phyloP scores from a whole-genome alignment of 129 eudicot species.

The Daucus carota region DNA sequence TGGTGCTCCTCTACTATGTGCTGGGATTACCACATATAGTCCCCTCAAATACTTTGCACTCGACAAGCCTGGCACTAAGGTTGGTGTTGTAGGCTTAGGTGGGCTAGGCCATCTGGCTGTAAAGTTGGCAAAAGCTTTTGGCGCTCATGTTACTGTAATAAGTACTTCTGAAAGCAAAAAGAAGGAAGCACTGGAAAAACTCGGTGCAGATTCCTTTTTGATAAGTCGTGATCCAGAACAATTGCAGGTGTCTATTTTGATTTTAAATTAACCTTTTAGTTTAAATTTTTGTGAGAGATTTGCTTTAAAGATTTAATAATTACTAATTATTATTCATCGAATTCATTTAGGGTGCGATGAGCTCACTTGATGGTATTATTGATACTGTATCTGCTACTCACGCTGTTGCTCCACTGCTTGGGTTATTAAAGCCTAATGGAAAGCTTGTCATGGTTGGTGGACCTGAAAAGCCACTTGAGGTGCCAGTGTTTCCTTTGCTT shows the following conservation, averaged over 20 bases:
- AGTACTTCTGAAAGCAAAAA: background rate
- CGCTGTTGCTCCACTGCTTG: background rate
- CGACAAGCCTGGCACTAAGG: background rate
- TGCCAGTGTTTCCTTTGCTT: background rate
- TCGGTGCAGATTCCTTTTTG: background rate
- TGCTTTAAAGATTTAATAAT: background rate
- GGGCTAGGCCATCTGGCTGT: constrained; percentile 5
- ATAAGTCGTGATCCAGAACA: background rate
- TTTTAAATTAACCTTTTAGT: background rate
- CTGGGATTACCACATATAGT: background rate
- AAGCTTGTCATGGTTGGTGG: background rate
- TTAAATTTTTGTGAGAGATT: background rate
- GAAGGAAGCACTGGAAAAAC: background rate
- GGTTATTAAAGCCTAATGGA: background rate
- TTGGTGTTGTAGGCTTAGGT: constrained; percentile 3
- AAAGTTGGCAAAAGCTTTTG: background rate
- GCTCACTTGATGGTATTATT: background rate
- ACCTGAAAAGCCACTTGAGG: background rate
- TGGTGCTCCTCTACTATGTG: constrained; percentile 5
- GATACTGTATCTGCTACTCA: constrained; percentile 1
- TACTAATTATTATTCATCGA: background rate
- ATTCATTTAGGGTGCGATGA: background rate
- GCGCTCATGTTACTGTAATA: background rate
- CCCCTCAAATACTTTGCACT: background rate
- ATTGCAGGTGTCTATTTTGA: background rate